Base-by-base conservation (phyloP, 345 rosid species). In the Cardiospermum halicacabum region DNA sequence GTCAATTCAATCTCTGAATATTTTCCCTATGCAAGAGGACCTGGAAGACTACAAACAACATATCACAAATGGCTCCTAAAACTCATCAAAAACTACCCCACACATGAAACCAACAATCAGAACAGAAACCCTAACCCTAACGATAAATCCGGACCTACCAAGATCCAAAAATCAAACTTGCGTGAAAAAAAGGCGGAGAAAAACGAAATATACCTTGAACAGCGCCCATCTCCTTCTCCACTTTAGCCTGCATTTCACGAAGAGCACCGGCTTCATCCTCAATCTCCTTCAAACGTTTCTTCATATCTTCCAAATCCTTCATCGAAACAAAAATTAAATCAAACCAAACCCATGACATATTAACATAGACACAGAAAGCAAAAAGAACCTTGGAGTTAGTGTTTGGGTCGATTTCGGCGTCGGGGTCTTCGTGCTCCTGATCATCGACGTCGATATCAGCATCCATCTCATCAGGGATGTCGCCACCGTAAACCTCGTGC, bases 241-340 rank as follows among this genome's bases (percentile, higher is more conserved):
- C 97, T 74, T 94, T 94, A 62, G 99, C 95, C 82, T 94, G 99
- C 97, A 94, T 87, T 76, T 94, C 97, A 21, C 99, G 99, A 49
- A 94, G 88, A 69, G 99, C 97, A 6, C 95, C 87, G 30, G 99
- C 97, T 81, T 94, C 99, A 61, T 94, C 97, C 58, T 94, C 97
- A 55, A 94, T 94, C 82, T 94, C 97, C 75, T 85, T 91, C 63
- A 94, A 80, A 60, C 99, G 82, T 73, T 80, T 94, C 85, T 89
- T 94, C 99, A 91, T 94, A 43, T 94, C 97, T 83, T 94, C 99
- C 81, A 94, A 80, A 11, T 94, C 99, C 99, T 94, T 28, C 30
- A 54, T 11, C 9, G 12, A 43, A 65, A 9, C 3, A 13, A 24
- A 24, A n/a, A n/a, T n/a, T n/a, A n/a, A n/a, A 18, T 15, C 62